Base-by-base conservation (phyloP, 257 asterid species). In the Przewalskia tangutica region DNA sequence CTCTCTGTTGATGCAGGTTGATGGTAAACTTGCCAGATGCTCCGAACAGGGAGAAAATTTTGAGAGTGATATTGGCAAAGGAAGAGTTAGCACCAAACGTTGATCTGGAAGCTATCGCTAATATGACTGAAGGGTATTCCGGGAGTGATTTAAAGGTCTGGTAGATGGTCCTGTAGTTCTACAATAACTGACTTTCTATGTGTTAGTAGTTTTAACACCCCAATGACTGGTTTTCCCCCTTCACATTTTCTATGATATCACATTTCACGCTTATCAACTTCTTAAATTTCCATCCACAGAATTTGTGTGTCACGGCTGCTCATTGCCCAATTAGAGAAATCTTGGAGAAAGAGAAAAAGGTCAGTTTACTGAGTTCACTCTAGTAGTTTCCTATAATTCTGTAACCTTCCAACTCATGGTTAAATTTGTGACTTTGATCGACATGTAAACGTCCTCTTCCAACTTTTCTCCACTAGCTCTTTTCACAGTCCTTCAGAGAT, bases 131-230 rank as follows among this genome's bases (percentile, higher is more conserved):
- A 32, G 98, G 97, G 56, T 93, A 91, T 84, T 94, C 98, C 2
- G 98, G 98, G 83, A 94, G 98, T 86, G 98, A 94, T 91, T 88
- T 94, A 23, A 94, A 93, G 98, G 98, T 94, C 81, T 85, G 89
- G 78, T 71, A 48, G 78, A 48, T 46, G 78, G 46, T 73, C 62
- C 60, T 73, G 79, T 12, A 12, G 18, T 23, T 46, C 32, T 20
- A 71, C 20, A 71, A 46, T 46, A 20, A 46, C 6, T 1, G 42
- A 71, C 79, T 18, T 46, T 48, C 40, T 73, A 46, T 50, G 42
- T 73, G 7, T 73, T 46, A 44, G 40, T 20, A 44, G 58, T 46
- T 46, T 70, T 71, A 18, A 71, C 40, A 7, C 2, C 18, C 58
- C 12, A 46, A 20, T 10, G 77, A 10, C 16, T 66, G 75, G 75